Evolutionary conservation across 176 grass and related monocot genomes (phyloP).

Genomic region (Carex littledalei): DNA sequence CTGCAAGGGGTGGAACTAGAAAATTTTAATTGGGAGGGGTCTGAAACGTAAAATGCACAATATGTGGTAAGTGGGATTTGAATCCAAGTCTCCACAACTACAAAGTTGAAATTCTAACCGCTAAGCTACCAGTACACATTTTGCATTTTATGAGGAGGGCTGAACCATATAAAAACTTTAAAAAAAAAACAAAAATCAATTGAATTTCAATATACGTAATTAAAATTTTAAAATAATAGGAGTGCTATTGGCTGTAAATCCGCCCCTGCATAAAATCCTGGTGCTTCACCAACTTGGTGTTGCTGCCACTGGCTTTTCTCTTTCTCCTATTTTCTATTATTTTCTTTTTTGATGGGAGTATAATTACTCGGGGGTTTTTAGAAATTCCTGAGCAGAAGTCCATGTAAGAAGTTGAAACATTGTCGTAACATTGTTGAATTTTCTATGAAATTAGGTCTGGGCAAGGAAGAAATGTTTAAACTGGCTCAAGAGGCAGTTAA

Average conservation of each 20-base stretch:
- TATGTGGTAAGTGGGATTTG: no score
- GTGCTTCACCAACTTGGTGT: background rate
- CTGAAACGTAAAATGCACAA: no score
- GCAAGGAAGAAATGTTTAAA: constrained; percentile 60
- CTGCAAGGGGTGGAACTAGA: background rate
- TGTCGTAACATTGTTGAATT: background rate
- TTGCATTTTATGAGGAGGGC: no score
- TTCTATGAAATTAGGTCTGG: constrained; percentile 45
- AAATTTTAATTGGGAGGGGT: no score
- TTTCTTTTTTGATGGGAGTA: background rate
- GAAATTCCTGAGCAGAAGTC: background rate
- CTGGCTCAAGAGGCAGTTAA: constrained; percentile 49
- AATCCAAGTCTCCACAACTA: no score
- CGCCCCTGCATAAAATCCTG: background rate
- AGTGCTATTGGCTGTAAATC: no score
- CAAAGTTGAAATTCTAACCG: no score
- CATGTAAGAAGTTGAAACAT: background rate
- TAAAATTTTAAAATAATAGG: no score
- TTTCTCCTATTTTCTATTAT: background rate
- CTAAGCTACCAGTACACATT: no score
- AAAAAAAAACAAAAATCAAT: no score
- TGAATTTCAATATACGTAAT: no score
- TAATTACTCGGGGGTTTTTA: background rate
- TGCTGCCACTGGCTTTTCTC: background rate
- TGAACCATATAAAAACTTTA: no score